Conservation (phyloP, 768 basidiomycete genomes). For the Lactarius pseudohatsudake region DNA sequence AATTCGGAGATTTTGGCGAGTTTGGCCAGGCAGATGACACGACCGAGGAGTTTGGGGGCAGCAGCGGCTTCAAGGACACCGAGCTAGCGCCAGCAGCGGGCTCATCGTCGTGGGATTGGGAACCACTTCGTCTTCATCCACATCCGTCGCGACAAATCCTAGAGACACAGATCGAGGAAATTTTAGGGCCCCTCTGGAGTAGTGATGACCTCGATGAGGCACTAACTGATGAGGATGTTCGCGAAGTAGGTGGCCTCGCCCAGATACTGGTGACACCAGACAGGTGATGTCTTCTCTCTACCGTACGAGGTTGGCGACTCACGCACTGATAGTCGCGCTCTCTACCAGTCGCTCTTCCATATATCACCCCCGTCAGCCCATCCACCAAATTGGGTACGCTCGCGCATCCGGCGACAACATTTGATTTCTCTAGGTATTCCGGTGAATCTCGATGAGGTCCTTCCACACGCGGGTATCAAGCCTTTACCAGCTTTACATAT, state of each 20-base stretch:
- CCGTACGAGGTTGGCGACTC: constrained; percentile 30
- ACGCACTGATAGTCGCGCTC: constrained; percentile 59
- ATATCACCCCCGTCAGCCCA: constrained; percentile 72
- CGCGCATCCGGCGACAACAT: constrained; percentile 86
- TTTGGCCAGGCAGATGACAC: constrained; percentile 63
- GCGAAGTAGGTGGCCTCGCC: constrained; percentile 76
- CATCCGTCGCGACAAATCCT: constrained; percentile 58
- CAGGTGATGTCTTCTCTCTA: constrained; percentile 51
- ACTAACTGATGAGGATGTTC: constrained; percentile 68
- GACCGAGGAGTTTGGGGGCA: constrained; percentile 39
- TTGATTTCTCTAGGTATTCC: constrained; percentile 90
- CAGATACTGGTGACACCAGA: constrained; percentile 75
- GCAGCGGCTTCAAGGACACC: constrained; percentile 35
- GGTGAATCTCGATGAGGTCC: constrained; percentile 91
- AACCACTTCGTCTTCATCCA: constrained; percentile 63
- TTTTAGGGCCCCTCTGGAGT: constrained; percentile 68
- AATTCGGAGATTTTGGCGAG: constrained; percentile 87
- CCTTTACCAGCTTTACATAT: constrained; percentile 80
- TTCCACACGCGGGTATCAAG: constrained; percentile 64
- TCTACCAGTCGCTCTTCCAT: constrained; percentile 68
- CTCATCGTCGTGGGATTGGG: constrained; percentile 51
- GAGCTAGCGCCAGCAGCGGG: constrained; percentile 43
- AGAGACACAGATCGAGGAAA: constrained; percentile 58
- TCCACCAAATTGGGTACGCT: constrained; percentile 93
- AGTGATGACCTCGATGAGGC: constrained; percentile 48